Conservation (phyloP, 2,329 filamentous ascomycete genomes). For the Colletotrichum viniferum region DNA sequence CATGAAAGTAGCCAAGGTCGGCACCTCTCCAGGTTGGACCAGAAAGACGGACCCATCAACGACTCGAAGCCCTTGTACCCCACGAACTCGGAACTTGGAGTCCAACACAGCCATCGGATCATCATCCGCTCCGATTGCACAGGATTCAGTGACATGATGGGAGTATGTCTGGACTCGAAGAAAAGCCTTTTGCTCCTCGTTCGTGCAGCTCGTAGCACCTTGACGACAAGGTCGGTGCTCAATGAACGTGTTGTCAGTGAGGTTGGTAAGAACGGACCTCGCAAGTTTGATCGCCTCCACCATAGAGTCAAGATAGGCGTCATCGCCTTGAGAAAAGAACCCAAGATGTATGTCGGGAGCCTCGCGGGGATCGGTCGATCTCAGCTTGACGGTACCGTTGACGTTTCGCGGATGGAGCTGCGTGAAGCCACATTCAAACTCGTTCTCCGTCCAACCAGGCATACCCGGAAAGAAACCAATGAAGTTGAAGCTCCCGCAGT, state of each 20-base stretch:
- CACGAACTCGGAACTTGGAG: slow-evolving; percentile 59
- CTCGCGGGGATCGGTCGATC: slow-evolving; percentile 65
- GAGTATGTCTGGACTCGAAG: slow-evolving; percentile 51
- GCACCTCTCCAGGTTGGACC: slow-evolving; percentile 49
- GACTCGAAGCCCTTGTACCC: slow-evolving; percentile 60
- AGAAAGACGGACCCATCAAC: slow-evolving; percentile 66
- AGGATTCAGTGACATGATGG: slow-evolving; percentile 62
- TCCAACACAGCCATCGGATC: slow-evolving; percentile 63
- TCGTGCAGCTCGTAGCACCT: not conserved
- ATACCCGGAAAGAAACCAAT: not conserved
- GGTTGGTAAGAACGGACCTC: not conserved
- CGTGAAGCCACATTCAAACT: slow-evolving; percentile 25
- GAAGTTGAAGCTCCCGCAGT: not conserved
- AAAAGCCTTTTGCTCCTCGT: not conserved
- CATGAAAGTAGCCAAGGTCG: slow-evolving; percentile 60
- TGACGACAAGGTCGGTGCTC: not conserved
- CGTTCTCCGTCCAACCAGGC: not conserved
- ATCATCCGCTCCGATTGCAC: slow-evolving; percentile 57
- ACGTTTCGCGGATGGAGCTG: slow-evolving; percentile 53
- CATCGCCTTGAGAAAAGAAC: slow-evolving; percentile 54
- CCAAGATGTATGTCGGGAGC: slow-evolving; percentile 66
- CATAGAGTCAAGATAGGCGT: slow-evolving; percentile 45
- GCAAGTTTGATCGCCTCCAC: slow-evolving; percentile 28
- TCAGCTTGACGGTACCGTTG: slow-evolving; percentile 65
- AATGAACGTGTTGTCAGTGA: not conserved